These are phyloP conservation scores for Penicillium sp. DNA, from an alignment of 2,329 filamentous ascomycete genomes.

Conservation along the genomic window DNA sequence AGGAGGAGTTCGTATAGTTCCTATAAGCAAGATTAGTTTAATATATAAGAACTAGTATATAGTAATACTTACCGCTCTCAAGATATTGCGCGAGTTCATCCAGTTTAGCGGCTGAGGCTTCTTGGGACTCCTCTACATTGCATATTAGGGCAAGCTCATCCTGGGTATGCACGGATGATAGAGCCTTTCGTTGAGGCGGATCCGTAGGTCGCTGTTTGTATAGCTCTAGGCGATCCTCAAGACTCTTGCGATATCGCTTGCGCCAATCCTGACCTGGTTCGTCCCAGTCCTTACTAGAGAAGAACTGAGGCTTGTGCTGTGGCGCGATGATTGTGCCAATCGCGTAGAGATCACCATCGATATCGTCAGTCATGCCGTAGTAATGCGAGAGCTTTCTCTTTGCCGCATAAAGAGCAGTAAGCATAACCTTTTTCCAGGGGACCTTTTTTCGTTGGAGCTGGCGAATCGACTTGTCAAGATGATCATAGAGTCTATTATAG, in stretches of 20 bases:
- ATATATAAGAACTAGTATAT: background rate
- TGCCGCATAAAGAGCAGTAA: background rate
- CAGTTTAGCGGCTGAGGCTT: background rate
- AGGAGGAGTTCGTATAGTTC: background rate
- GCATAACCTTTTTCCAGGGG: slow-evolving; percentile 12
- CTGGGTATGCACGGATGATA: background rate
- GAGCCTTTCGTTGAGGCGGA: background rate
- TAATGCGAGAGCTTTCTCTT: slow-evolving; percentile 11
- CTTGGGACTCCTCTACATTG: background rate
- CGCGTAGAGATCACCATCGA: slow-evolving; percentile 11
- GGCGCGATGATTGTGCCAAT: slow-evolving; percentile 12
- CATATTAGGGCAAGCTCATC: background rate
- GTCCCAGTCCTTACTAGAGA: slow-evolving; percentile 8
- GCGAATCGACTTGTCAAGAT: background rate
- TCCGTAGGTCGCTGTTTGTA: background rate
- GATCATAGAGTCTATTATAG: background rate
- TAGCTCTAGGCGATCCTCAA: background rate
- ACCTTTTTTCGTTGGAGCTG: slow-evolving; percentile 10
- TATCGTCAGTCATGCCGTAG: slow-evolving; percentile 8
- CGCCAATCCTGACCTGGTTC: background rate
- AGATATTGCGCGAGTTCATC: slow-evolving; percentile 9
- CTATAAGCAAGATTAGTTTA: background rate
- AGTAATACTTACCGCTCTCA: slow-evolving; percentile 3
- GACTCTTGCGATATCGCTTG: background rate
- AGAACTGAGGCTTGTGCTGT: slow-evolving; percentile 14